Conservation (phyloP, 2,329 filamentous ascomycete genomes). For the Monilinia fructigena region DNA sequence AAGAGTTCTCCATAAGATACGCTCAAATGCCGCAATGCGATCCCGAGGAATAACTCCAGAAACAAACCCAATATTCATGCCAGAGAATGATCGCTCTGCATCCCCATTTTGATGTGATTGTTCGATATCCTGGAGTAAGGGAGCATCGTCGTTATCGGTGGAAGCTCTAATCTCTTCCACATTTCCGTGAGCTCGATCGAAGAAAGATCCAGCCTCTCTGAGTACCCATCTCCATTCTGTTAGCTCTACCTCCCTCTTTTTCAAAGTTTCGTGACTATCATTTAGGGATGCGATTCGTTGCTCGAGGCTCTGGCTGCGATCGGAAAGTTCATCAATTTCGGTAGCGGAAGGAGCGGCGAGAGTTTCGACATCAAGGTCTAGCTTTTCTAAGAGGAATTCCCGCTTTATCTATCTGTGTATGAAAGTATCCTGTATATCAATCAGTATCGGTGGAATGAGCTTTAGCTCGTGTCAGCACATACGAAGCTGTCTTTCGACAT, state of each 20-base stretch:
- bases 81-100: constrained; percentile 83
- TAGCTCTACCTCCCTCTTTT: constrained; percentile 94
- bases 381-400: constrained; percentile 82
- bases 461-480: constrained; percentile 46
- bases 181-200: constrained; percentile 92
- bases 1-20: constrained; percentile 94
- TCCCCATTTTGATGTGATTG: constrained; percentile 64
- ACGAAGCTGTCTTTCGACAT: constrained; percentile 96
- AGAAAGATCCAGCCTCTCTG: constrained; percentile 94
- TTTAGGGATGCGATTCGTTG: constrained; percentile 88
- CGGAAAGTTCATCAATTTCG: constrained; percentile 93
- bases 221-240: constrained; percentile 99
- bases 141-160: constrained; percentile 81
- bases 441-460: constrained; percentile 25
- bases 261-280: constrained; percentile 97
- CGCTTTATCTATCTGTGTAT: constrained; percentile 91
- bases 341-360: constrained; percentile 85
- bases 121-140: constrained; percentile 88
- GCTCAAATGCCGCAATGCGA: constrained; percentile 90
- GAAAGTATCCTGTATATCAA: constrained; percentile 73
- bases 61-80: constrained; percentile 99
- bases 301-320: constrained; percentile 89
- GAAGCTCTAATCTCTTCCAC: constrained; percentile 95
- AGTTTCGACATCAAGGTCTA: constrained; percentile 85
- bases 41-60: constrained; percentile 93